Base-by-base conservation (phyloP, 352 stramenopile genomes). In the Hyphochytrium catenoides region DNA sequence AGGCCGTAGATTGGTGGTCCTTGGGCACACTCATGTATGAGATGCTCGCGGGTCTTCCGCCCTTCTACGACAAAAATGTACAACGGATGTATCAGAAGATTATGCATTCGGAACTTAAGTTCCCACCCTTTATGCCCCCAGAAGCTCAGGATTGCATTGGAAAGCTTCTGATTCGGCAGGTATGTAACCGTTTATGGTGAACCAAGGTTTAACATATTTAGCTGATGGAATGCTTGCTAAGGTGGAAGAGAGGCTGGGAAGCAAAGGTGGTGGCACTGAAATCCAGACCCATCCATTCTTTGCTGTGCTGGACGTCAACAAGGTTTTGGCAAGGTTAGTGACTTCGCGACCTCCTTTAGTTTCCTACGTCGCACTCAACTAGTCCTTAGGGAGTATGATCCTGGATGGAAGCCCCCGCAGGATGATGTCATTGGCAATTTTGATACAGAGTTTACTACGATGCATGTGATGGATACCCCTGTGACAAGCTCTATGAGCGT, bases 51-150 rank as follows among this genome's bases (percentile, higher is more conserved):
- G 67, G 67, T 0, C 31, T 81, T 3, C 67, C 67, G 3, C 65
- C 67, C 18, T 81, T 65, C 62, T 81, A 81, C 45, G 58, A 51
- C 29, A 43, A 72, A 5, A 67, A 77, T 29, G 62, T 76, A 48
- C 75, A 78, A 57, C 75, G 74, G 34, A 76, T 82, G 39, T 77
- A 78, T 36, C 62, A 82, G 44, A 77, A 81, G 50, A 77, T 81
- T 36, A 47, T 81, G 2, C 63, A 77, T 22, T 63, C 63, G 9
- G 62, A 61, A 6, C 41, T 82, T 54, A 78, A 74, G 44, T 82
- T 82, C 48, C 64, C 66, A 35, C 44, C 62, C 7, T 67, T 63
- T 35, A 78, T 77, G 31, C 64, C 78, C 35, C 25, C 59, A 8
- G 59, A 77, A 39, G 64, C 64, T 20, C 76, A 74, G 42, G 67